Base-by-base conservation (phyloP, 495 filamentous ascomycete genomes). In the Aspergillus sparsus region DNA sequence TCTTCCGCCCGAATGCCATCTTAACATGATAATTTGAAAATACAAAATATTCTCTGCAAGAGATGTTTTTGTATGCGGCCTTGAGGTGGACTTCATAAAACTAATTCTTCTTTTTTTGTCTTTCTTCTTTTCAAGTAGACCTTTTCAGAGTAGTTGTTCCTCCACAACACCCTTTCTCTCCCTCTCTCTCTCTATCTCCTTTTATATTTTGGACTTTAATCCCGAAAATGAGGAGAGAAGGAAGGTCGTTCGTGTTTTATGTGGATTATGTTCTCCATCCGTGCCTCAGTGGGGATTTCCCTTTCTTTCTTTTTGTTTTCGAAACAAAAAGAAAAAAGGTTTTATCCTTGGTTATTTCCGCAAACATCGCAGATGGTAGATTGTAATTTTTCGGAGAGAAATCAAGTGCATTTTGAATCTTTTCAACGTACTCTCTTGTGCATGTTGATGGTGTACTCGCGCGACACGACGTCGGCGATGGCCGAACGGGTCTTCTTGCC, bases 371-470 rank as follows among this genome's bases (percentile, higher is more conserved):
- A 15, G 10, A 18, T 47, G 5, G 32, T 15, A 49, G 11, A 10
- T 39, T 44, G 53, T 53, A 32, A 39, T 15, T 41, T 33, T 41
- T 46, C 44, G 36, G 34, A 15, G 36, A 44, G n/a, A 34, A 46
- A 42, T 42, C 52, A 39, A 51, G 39, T 34, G 45, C 27, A 52
- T 31, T 56, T 46, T 16, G 36, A 41, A 37, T 46, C 63, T 54
- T 63, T 70, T 78, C 72, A 78, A 91, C 90, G 77, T 95, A 98
- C 94, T 79, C 93, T 87, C 87, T 96, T 98, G 89, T 99, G 94
- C 64, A 99, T 81, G 86, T 99, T 93, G 85, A 99, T 99, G 77
- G 94, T 99, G 87, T 98, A 99, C 84, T 99, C 95, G 85, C 94
- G 92, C 60, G 94, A 87, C 73, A 99, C 94, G 71, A 98, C 95